Conservation (phyloP, 2,329 filamentous ascomycete genomes). For the Periconia sp. region DNA sequence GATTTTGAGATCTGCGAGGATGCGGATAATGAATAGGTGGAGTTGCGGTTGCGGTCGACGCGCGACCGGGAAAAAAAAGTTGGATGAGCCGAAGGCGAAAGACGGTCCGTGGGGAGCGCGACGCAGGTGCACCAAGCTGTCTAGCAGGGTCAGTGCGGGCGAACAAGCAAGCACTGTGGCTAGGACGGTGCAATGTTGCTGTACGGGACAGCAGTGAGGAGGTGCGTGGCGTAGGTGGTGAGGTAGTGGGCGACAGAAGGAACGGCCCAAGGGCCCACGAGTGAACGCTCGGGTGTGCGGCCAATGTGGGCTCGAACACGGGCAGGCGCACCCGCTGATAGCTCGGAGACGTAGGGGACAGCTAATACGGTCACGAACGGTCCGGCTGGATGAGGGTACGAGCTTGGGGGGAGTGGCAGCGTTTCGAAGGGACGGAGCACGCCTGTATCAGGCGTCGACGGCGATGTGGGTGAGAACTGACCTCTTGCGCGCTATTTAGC, state of each 20-base stretch:
- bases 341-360: neutral
- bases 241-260: neutral
- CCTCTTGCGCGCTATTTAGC: no score
- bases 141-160: neutral
- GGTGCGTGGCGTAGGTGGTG: neutral
- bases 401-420: neutral
- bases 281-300: neutral
- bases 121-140: neutral
- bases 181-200: neutral
- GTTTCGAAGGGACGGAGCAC: neutral
- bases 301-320: neutral
- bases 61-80: neutral
- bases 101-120: neutral
- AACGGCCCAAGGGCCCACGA: neutral
- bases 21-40: neutral
- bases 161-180: slow-evolving; percentile 4
- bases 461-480: neutral
- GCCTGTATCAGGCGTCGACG: neutral
- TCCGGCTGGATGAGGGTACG: neutral
- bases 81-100: neutral
- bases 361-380: neutral
- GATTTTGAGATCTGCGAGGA: neutral
- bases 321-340: neutral
- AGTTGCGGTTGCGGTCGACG: neutral
- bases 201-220: slow-evolving; percentile 3